These are phyloP conservation scores for Ophiostoma sp. DNA, from an alignment of 2,329 filamentous ascomycete genomes.

Conservation along the genomic window DNA sequence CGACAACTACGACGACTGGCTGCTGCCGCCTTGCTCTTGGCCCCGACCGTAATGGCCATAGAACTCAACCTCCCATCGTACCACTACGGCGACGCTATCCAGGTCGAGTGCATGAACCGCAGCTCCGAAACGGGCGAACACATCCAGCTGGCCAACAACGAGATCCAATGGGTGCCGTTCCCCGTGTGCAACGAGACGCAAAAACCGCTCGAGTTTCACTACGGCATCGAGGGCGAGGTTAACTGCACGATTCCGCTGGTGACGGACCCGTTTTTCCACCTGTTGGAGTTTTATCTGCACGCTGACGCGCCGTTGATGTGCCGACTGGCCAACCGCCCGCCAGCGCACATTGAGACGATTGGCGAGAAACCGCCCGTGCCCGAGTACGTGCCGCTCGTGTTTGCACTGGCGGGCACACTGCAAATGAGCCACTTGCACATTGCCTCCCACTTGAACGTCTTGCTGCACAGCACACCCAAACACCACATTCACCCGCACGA, in stretches of 20 bases:
- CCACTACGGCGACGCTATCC: slow-evolving; percentile 65
- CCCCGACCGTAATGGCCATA: slow-evolving; percentile 34
- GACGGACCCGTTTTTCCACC: slow-evolving; percentile 78
- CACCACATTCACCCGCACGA: slow-evolving; percentile 63
- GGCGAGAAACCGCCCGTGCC: slow-evolving; percentile 52
- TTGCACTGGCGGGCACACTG: slow-evolving; percentile 84
- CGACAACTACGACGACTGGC: slow-evolving; percentile 18
- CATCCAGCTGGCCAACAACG: slow-evolving; percentile 75
- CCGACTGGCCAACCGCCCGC: slow-evolving; percentile 78
- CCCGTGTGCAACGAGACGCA: slow-evolving; percentile 85
- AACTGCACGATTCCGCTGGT: slow-evolving; percentile 82
- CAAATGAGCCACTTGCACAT: slow-evolving; percentile 90
- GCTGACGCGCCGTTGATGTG: slow-evolving; percentile 91
- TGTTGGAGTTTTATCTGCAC: slow-evolving; percentile 97
- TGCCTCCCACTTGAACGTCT: slow-evolving; percentile 82
- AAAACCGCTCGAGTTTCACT: slow-evolving; percentile 78
- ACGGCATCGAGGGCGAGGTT: slow-evolving; percentile 77
- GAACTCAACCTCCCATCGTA: slow-evolving; percentile 59
- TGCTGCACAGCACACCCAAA: slow-evolving; percentile 71
- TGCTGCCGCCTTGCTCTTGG: neutral
- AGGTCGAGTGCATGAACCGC: slow-evolving; percentile 72
- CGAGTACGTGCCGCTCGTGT: slow-evolving; percentile 79
- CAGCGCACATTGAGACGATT: slow-evolving; percentile 55
- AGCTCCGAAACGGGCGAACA: slow-evolving; percentile 85
- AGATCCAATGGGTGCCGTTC: slow-evolving; percentile 91